A percentile compares a stretch with the other conserved stretches of the same genome.
These are phyloP conservation scores for Suillus subaureus DNA, from an alignment of 768 basidiomycete species.

Conservation along the genomic window DNA sequence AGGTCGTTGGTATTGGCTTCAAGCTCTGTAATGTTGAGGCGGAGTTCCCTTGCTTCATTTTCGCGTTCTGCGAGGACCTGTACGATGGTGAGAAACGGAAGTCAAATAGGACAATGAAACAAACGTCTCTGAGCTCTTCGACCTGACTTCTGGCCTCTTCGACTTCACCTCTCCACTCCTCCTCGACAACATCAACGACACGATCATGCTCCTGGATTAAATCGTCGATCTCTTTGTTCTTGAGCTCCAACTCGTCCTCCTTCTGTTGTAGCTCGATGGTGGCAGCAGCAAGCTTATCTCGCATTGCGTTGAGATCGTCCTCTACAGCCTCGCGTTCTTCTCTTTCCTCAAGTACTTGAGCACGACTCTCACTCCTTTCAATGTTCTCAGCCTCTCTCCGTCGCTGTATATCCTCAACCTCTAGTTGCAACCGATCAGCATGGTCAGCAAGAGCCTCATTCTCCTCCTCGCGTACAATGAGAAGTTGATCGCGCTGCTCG, in stretches of 20 bases:
- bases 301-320: constrained; percentile 69
- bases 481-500: constrained; percentile 59
- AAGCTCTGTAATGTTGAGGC: constrained; percentile 72
- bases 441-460: constrained; percentile 71
- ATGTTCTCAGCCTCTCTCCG: constrained; percentile 62
- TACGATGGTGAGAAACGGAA: constrained; percentile 13
- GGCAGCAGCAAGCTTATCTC: constrained; percentile 78
- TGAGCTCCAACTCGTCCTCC: constrained; percentile 84
- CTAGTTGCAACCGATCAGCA: constrained; percentile 60
- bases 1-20: constrained; percentile 72
- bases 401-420: constrained; percentile 66
- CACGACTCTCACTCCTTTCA: constrained; percentile 76
- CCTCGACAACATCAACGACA: constrained; percentile 73
- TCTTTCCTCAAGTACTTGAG: constrained; percentile 66
- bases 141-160: constrained; percentile 77
- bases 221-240: constrained; percentile 77
- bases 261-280: constrained; percentile 84
- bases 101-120: constrained; percentile 19
- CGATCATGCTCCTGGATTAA: constrained; percentile 72
- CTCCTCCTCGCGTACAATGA: constrained; percentile 66
- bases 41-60: constrained; percentile 73
- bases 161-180: constrained; percentile 88
- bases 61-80: constrained; percentile 81
- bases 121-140: constrained; percentile 77
- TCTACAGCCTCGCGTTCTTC: constrained; percentile 82